Evolutionary conservation across 129 eudicot genomes (phyloP), one percentile per base, ranked within the genome.

Genomic region (Glebionis coronaria): DNA sequence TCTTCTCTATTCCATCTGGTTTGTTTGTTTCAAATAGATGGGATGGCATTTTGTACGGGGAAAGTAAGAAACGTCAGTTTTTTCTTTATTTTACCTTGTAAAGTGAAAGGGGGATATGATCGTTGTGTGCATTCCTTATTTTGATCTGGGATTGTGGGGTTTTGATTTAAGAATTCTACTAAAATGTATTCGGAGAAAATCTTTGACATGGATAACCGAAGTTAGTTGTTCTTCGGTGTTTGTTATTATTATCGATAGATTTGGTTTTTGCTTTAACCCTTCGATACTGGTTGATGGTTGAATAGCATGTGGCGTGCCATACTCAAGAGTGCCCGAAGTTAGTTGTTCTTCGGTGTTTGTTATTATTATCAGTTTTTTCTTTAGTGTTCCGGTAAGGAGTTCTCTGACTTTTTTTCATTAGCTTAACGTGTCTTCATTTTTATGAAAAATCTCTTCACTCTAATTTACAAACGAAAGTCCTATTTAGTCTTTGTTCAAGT

Each of bases 21-120:
- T 51, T 63, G 64, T 31, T 51, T 63, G 56, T 38, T 5, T 7
- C 11, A 23, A n/a, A 69, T 28, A 13, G 51, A 61, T 49, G 52
- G 44, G 57, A 27, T 71, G 54, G 69, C 69, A 42, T 42, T 73
- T 63, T 63, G 70, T 63, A 51, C 10, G 63, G 62, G 70, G 76
- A 14, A 72, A 61, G 53, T 50, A 65, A 73, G 65, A 67, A 63
- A 52, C 21, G 1, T 15, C 29, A 9, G 61, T 56, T 65, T 57
- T 57, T 18, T 29, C 18, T 55, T 44, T 56, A 19, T 56, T 56
- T 74, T 27, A 73, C 78, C 21, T 55, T 74, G 68, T 74, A 66
- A 74, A 74, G 65, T 74, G 73, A 66, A 66, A 59, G 71, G 66
- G 61, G 9, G 62, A 56, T 25, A 9, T 1, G 62, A 25, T 56